These are phyloP conservation scores for Plasmodium knowlesi DNA, from an alignment of 169 alveolate species.

Conservation along the genomic window DNA sequence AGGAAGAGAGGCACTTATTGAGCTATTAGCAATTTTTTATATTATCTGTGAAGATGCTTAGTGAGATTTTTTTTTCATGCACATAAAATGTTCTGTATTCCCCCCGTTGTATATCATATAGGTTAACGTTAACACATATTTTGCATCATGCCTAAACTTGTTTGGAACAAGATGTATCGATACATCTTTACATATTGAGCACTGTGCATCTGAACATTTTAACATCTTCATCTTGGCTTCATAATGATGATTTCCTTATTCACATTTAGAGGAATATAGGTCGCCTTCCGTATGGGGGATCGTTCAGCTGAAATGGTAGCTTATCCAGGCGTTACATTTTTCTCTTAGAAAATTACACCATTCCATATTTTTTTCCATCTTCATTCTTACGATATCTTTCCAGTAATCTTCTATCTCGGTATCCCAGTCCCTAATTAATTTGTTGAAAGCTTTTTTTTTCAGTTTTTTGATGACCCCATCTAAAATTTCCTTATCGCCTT, in stretches of 20 bases:
- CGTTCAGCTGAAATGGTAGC: not conserved
- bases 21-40: not conserved
- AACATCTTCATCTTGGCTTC: not conserved
- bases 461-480: not conserved
- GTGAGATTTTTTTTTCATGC: not conserved
- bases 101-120: not conserved
- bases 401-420: not conserved
- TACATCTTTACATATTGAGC: not conserved
- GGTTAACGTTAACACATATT: not conserved
- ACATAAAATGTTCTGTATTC: not conserved
- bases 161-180: not conserved
- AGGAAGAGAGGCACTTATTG: not conserved
- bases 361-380: conserved; percentile 9
- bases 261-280: not conserved
- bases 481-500: conserved; percentile 1
- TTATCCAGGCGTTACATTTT: conserved; percentile 13
- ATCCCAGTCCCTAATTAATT: conserved; percentile 23
- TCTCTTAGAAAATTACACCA: conserved; percentile 10
- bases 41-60: not conserved
- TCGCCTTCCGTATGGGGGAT: not conserved
- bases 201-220: not conserved
- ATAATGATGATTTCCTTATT: not conserved
- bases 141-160: not conserved
- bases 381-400: conserved; percentile 5
- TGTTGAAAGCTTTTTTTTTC: conserved; percentile 8